Evolutionary conservation across 129 eudicot species (phyloP).

Genomic region (Chrysanthemum lavandulifolium): DNA sequence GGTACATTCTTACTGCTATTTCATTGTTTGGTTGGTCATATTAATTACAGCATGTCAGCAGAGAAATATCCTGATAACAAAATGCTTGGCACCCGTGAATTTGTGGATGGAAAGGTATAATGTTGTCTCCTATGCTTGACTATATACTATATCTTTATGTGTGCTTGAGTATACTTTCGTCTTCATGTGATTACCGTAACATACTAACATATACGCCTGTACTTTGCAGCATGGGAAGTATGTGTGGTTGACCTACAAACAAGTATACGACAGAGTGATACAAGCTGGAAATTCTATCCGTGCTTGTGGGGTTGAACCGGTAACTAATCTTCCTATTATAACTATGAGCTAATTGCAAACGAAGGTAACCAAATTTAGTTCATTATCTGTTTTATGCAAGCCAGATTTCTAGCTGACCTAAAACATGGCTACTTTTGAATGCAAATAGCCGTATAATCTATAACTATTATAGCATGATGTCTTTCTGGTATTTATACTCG

Average conservation of each 20-base stretch:
- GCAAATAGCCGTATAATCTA: background rate
- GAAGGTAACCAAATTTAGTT: background rate
- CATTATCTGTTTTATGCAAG: conserved; percentile 1
- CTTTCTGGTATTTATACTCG: too few relatives aligned
- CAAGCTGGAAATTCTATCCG: conserved; percentile 74
- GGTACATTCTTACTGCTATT: conserved; percentile 2
- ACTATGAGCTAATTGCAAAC: background rate
- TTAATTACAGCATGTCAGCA: conserved; percentile 59
- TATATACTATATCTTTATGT: background rate
- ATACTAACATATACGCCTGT: background rate
- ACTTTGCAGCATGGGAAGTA: conserved; percentile 71
- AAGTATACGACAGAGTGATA: conserved; percentile 72
- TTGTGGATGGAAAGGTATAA: conserved; percentile 81
- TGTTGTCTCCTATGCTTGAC: background rate
- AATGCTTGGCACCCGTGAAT: conserved; percentile 95
- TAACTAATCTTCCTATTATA: conserved; percentile 35
- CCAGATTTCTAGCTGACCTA: background rate
- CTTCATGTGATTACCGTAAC: background rate
- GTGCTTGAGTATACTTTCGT: conserved; percentile 4
- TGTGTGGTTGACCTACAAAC: conserved; percentile 80
- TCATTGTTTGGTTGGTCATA: conserved; percentile 18
- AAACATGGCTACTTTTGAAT: background rate
- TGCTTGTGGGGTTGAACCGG: conserved; percentile 69
- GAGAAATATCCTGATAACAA: conserved; percentile 78
- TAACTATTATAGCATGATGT: background rate